These are phyloP conservation scores for Phellopilus nigrolimitatus DNA, from an alignment of 1,284 basidiomycete species.

Conservation along the genomic window DNA sequence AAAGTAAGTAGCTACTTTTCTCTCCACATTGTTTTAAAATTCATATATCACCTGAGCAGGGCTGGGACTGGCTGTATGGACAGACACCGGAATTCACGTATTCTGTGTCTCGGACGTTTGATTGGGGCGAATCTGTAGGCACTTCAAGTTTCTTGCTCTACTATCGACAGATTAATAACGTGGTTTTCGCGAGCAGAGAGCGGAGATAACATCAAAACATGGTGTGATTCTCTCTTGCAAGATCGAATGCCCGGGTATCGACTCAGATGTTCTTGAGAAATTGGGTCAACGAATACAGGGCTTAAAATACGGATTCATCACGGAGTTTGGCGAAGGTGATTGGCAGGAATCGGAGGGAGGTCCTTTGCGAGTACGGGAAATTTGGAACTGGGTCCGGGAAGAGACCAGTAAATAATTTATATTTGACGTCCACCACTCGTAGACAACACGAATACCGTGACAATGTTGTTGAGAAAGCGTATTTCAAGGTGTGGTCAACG, in stretches of 20 bases:
- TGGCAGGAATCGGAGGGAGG: slow-evolving; percentile 21
- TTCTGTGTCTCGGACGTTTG: slow-evolving; percentile 42
- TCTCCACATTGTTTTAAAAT: background rate
- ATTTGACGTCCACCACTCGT: background rate
- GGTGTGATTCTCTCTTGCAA: slow-evolving; percentile 53
- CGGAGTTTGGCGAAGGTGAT: slow-evolving; percentile 34
- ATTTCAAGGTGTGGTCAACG: too few species aligned
- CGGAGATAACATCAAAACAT: slow-evolving; percentile 53
- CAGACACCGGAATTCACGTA: slow-evolving; percentile 93
- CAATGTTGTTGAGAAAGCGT: too few species aligned
- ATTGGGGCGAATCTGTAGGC: slow-evolving; percentile 60
- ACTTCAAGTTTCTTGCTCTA: slow-evolving; percentile 4
- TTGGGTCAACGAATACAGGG: slow-evolving; percentile 31
- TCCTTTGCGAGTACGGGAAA: slow-evolving; percentile 25
- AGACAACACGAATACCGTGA: too few species aligned
- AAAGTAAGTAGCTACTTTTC: slow-evolving; percentile 38
- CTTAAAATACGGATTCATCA: slow-evolving; percentile 45
- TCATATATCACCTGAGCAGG: slow-evolving; percentile 39
- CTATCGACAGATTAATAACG: background rate
- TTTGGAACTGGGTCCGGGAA: slow-evolving; percentile 38
- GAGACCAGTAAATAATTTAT: slow-evolving; percentile 28
- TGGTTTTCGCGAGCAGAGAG: slow-evolving; percentile 32
- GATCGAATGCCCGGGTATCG: slow-evolving; percentile 30
- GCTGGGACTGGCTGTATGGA: slow-evolving; percentile 92
- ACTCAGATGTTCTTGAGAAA: slow-evolving; percentile 14